Evolutionary conservation across 805 yeast species (phyloP).

Genomic region (Metschnikowia vanudenii): DNA sequence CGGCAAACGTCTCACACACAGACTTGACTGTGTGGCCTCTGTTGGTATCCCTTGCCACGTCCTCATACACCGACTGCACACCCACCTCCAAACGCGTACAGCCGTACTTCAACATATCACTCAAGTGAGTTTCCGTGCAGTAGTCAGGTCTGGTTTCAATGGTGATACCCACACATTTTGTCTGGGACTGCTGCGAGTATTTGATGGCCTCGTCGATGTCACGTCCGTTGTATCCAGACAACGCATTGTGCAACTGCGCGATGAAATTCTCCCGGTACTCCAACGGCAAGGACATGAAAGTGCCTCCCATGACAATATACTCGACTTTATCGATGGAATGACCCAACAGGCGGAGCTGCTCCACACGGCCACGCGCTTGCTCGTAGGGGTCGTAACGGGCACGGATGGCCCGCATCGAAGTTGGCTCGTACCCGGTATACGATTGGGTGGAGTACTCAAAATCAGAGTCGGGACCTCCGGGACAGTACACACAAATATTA

Average conservation of each 20-base stretch:
- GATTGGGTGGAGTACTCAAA: conserved; percentile 98
- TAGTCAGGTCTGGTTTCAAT: conserved; percentile 98
- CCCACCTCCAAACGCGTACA: conserved; percentile 97
- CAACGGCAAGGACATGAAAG: conserved; percentile 91
- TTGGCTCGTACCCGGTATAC: conserved; percentile 97
- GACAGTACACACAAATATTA: conserved; percentile 96
- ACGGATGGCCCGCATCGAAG: conserved; percentile 98
- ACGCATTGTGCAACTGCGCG: conserved; percentile 87
- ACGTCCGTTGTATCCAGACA: conserved; percentile 86
- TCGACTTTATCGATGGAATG: conserved; percentile 97
- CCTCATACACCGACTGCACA: conserved; percentile 95
- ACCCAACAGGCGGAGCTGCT: conserved; percentile 91
- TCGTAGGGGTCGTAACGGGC: conserved; percentile 98
- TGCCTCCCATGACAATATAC: conserved; percentile 98
- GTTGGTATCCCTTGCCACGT: conserved; percentile 96
- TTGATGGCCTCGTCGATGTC: conserved; percentile 87
- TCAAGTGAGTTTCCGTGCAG: conserved; percentile 91
- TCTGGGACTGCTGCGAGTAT: conserved; percentile 89
- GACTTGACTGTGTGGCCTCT: conserved; percentile 97
- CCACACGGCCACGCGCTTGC: conserved; percentile 96
- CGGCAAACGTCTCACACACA: conserved; percentile 91
- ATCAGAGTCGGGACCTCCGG: conserved; percentile 98
- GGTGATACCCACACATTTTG: conserved; percentile 97
- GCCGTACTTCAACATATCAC: conserved; percentile 94
- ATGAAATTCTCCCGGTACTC: conserved; percentile 90